Conservation (phyloP, 345 rosid species). For the Pelargonium nanum region DNA sequence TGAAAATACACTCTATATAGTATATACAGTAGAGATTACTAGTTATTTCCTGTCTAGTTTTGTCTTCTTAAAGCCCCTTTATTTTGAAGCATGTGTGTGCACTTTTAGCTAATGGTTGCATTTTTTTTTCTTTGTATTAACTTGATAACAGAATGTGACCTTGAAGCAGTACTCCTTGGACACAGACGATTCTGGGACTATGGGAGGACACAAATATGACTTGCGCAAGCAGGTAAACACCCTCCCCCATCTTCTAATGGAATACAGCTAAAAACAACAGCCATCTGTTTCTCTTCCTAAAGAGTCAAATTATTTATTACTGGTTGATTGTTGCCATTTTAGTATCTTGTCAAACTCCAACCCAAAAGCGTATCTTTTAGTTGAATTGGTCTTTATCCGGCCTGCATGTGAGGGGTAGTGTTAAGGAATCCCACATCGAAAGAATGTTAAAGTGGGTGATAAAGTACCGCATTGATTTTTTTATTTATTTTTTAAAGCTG, state of each 20-base stretch:
- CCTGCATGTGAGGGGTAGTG: no score
- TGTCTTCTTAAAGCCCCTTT: background rate
- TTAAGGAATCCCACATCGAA: no score
- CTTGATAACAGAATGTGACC: constrained; percentile 25
- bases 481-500: no score
- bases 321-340: background rate
- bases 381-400: no score
- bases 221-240: constrained; percentile 42
- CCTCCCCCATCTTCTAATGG: background rate
- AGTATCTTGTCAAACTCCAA: no score
- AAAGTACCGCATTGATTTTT: no score
- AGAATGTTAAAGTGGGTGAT: no score
- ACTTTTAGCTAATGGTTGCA: background rate
- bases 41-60: background rate
- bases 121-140: background rate
- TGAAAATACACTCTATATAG: no score
- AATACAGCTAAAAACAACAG: background rate
- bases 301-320: background rate
- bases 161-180: constrained; percentile 26
- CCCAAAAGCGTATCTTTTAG: no score
- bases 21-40: no score
- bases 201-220: constrained; percentile 30
- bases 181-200: constrained; percentile 16
- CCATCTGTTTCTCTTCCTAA: background rate
- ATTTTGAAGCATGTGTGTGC: background rate